These are phyloP conservation scores for Neurospora tetrasperma DNA, from an alignment of 495 filamentous ascomycete genomes.

Conservation along the genomic window DNA sequence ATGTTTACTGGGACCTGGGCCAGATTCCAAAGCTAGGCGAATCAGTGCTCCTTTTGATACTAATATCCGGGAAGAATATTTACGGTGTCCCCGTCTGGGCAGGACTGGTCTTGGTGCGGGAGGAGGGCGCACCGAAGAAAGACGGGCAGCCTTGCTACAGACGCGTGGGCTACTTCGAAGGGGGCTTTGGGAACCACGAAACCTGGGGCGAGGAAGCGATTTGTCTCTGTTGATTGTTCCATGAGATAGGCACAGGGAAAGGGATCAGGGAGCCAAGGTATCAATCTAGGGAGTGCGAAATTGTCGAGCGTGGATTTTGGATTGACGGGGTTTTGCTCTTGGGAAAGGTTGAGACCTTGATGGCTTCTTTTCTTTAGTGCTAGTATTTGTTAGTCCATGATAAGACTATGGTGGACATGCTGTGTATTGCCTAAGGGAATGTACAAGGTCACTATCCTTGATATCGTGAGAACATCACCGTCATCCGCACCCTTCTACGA, in stretches of 20 bases:
- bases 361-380: neutral
- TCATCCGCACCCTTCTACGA: neutral
- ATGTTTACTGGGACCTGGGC: neutral
- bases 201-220: neutral
- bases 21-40: neutral
- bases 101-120: neutral
- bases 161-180: neutral
- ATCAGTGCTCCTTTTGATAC: neutral
- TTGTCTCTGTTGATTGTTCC: neutral
- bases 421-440: neutral
- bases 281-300: neutral
- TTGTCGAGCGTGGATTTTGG: neutral
- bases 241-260: neutral
- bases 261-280: rapidly evolving
- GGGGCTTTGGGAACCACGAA: too few species aligned
- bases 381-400: rapidly evolving
- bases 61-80: too few species aligned
- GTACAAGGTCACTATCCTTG: rapidly evolving
- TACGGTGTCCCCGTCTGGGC: too few species aligned
- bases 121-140: neutral
- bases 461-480: rapidly evolving
- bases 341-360: neutral
- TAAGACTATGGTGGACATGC: rapidly evolving
- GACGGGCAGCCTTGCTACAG: neutral
- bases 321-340: neutral